These are phyloP conservation scores for Amanita fuliginea DNA, from an alignment of 768 basidiomycete genomes.

Conservation along the genomic window DNA sequence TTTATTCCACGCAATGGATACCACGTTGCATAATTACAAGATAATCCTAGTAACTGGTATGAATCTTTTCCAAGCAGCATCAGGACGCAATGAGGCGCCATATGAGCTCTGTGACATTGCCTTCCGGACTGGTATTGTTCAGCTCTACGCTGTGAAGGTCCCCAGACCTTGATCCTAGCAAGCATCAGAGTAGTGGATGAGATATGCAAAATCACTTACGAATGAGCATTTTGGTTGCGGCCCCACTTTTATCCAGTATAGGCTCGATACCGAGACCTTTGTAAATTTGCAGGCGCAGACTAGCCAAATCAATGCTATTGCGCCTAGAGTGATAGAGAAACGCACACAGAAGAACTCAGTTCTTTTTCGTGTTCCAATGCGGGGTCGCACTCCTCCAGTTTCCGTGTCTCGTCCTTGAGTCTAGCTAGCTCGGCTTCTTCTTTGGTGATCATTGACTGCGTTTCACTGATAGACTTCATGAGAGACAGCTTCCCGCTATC, in stretches of 20 bases:
- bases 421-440: constrained; percentile 62
- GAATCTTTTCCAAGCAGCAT: constrained; percentile 7
- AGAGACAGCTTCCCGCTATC: constrained; percentile 54
- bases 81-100: constrained; percentile 38
- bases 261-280: constrained; percentile 67
- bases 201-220: constrained; percentile 30
- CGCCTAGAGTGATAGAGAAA: constrained; percentile 2
- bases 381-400: constrained; percentile 59
- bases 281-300: constrained; percentile 58
- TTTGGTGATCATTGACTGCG: constrained; percentile 50
- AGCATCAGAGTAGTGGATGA: neutral
- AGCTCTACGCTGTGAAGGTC: constrained; percentile 34
- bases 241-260: constrained; percentile 40
- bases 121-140: constrained; percentile 19
- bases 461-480: constrained; percentile 66
- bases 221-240: constrained; percentile 51
- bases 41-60: neutral
- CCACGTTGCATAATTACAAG: neutral
- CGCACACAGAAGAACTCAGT: constrained; percentile 60
- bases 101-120: constrained; percentile 27
- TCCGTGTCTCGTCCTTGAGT: constrained; percentile 52
- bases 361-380: constrained; percentile 61
- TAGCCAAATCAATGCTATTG: constrained; percentile 15
- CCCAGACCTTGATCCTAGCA: constrained; percentile 36
- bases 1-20: neutral